Evolutionary conservation across 2,329 filamentous ascomycete species (phyloP), one percentile per base, ranked within the genome.

Genomic region (Talaromyces sp.): DNA sequence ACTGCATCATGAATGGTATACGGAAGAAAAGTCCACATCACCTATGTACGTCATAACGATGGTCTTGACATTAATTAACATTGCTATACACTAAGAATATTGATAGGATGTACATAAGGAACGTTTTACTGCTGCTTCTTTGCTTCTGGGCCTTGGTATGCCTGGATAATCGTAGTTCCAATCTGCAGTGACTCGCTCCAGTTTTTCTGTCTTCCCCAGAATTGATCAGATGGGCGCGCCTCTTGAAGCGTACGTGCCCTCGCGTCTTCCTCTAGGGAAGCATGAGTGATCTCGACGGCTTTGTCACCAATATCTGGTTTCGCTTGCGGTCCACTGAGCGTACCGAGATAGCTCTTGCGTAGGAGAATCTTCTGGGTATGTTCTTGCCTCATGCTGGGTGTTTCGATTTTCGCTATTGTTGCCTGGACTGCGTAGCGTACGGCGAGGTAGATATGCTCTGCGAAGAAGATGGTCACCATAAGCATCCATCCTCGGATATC

Each of bases 391-490:
- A 92, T 80, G 0, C 92, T 92, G 0, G 91, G 90, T 53, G 88
- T 92, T 68, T 97, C 92, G 57, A 97, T 78, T 72, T 92, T 94
- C 62, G 80, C 81, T 67, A 99, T 84, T 3, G 87, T 86, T 57
- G 86, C 83, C 46, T 88, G 85, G 4, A 97, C 89, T 0, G 81
- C 83, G 63, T 88, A 82, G 68, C 92, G 88, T 1, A 90, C 83
- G 2, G 87, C 79, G n/a, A 99, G 84, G 72, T 96, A 97, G 17
- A 92, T 77, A 71, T 99, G 93, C 72, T 99, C 94, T 0, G 91
- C 87, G 66, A 95, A 84, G 67, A 97, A 84, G 60, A 99, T 88
- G 21, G 87, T 85, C 19, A 96, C 79, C 5, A 99, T 82, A 2
- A 97, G 79, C 0, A 87, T 90, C 88, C 91, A 96, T 14, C 82